phyloP scores from a whole-genome alignment of 108 stramenopile species.

The Skeletonema menzelii region DNA sequence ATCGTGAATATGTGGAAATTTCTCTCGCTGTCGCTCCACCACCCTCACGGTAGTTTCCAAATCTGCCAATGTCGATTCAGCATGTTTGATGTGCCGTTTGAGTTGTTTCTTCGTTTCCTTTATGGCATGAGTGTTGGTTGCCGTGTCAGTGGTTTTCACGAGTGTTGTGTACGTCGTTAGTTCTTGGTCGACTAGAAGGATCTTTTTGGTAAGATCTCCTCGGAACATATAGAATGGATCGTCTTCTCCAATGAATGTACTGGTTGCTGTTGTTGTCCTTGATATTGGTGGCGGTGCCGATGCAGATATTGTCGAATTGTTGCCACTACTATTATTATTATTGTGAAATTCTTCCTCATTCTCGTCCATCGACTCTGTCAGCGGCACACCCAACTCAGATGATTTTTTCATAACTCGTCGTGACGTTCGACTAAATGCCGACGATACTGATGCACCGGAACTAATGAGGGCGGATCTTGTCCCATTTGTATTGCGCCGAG shows the following conservation, averaged over 20 bases:
- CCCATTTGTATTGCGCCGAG: not conserved
- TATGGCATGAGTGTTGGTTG: constrained; percentile 65
- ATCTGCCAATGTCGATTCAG: constrained; percentile 71
- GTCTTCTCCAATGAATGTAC: constrained; percentile 32
- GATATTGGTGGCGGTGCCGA: not conserved
- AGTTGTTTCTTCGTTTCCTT: constrained; percentile 78
- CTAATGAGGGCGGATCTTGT: not conserved
- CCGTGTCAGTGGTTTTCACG: constrained; percentile 76
- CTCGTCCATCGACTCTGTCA: constrained; percentile 7
- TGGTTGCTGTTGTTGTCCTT: not conserved
- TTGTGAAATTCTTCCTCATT: not conserved
- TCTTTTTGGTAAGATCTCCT: constrained; percentile 61
- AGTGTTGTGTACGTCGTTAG: constrained; percentile 59
- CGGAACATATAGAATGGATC: constrained; percentile 86
- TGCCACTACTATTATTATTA: not conserved
- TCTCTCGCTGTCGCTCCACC: constrained; percentile 61
- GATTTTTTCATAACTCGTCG: constrained; percentile 16
- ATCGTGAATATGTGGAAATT: constrained; percentile 72
- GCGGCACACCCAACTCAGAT: constrained; percentile 16
- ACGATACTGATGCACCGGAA: constrained; percentile 18
- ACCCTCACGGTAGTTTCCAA: constrained; percentile 69
- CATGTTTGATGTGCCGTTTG: constrained; percentile 73
- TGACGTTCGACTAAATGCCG: constrained; percentile 20
- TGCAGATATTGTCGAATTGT: not conserved
- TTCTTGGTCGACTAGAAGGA: constrained; percentile 60